Evolutionary conservation across 1,284 basidiomycete genomes (phyloP).

Genomic region (Cryptococcus amylolentus): DNA sequence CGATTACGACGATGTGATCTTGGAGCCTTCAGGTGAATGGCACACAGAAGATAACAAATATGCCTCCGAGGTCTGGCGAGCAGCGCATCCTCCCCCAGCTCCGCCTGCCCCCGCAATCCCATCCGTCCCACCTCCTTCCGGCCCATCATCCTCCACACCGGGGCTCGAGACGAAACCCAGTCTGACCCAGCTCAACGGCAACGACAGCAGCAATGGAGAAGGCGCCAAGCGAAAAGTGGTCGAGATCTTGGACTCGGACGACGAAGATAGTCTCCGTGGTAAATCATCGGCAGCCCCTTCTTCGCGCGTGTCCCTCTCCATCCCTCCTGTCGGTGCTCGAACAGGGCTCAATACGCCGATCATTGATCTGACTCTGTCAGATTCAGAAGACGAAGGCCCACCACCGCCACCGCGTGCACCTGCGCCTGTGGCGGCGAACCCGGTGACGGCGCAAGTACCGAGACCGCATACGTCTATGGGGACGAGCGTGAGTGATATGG

Average conservation of each 20-base stretch:
- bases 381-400: slow-evolving; percentile 27
- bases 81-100: slow-evolving; percentile 51
- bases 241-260: slow-evolving; percentile 76
- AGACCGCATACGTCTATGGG: too few species aligned
- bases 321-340: slow-evolving; percentile 8
- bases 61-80: slow-evolving; percentile 68
- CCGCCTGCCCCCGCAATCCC: slow-evolving; percentile 1
- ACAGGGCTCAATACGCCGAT: neutral
- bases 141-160: neutral
- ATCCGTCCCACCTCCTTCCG: slow-evolving; percentile 1
- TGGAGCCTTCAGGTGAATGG: slow-evolving; percentile 94
- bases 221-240: slow-evolving; percentile 50
- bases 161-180: neutral
- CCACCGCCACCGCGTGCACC: too few species aligned
- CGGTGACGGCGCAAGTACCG: too few species aligned
- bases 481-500: too few species aligned
- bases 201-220: slow-evolving; percentile 2
- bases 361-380: slow-evolving; percentile 30
- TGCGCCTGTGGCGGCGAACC: too few species aligned
- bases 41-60: slow-evolving; percentile 83
- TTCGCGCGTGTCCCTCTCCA: slow-evolving; percentile 3
- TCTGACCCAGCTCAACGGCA: slow-evolving; percentile 1
- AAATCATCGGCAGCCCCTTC: slow-evolving; percentile 6
- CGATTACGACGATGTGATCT: slow-evolving; percentile 80
- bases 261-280: slow-evolving; percentile 49